Conservation (phyloP, 2,329 filamentous ascomycete species). For the Exserohilum turcica region DNA sequence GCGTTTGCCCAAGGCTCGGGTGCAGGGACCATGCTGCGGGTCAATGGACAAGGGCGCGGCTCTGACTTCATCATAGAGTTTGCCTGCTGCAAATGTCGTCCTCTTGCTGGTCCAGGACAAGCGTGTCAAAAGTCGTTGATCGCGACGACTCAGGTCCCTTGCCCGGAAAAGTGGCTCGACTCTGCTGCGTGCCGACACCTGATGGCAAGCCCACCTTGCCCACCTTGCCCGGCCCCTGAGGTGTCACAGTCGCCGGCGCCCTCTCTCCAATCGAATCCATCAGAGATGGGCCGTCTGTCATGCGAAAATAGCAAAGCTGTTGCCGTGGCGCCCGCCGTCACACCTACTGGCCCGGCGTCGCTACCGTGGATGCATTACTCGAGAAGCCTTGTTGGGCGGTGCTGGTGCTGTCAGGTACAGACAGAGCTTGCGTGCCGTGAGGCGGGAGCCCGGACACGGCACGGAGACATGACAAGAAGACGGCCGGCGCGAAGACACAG, state of each 20-base stretch:
- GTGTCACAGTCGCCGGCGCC: background rate
- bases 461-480: no score
- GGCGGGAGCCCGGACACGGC: background rate
- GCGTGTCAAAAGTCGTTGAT: background rate
- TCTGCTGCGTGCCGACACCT: background rate
- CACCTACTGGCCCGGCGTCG: background rate
- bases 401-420: background rate
- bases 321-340: background rate
- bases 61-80: background rate
- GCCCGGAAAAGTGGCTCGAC: background rate
- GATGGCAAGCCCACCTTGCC: no score
- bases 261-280: background rate
- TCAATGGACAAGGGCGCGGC: constrained; percentile 6
- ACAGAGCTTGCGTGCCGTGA: background rate
- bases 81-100: background rate
- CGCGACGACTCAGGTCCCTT: no score
- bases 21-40: constrained; percentile 5
- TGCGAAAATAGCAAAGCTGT: background rate
- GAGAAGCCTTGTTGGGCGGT: background rate
- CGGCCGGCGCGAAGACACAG: background rate
- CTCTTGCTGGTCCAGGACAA: background rate
- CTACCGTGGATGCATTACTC: background rate
- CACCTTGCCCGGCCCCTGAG: background rate
- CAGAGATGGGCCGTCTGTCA: background rate
- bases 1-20: constrained; percentile 6